These are phyloP conservation scores for Cladosporium velox DNA, from an alignment of 2,329 filamentous ascomycete genomes.

Conservation along the genomic window DNA sequence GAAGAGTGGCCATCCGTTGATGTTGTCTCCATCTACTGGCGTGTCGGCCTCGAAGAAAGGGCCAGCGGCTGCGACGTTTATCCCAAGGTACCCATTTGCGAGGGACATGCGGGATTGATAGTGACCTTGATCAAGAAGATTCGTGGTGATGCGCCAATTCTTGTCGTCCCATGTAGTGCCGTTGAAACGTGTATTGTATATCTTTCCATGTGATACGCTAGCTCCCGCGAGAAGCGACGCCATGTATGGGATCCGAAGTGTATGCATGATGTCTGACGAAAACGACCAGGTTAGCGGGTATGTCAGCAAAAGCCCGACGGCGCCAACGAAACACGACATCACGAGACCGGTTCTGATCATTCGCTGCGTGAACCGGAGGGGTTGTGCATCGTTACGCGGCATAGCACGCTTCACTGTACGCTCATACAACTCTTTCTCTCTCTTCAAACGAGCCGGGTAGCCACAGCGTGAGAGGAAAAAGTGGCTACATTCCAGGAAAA, in stretches of 20 bases:
- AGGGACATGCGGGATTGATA: slow-evolving; percentile 62
- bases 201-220: slow-evolving; percentile 19
- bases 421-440: neutral
- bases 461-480: neutral
- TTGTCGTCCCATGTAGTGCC: slow-evolving; percentile 61
- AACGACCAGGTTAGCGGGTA: neutral
- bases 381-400: neutral
- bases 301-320: neutral
- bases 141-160: slow-evolving; percentile 59
- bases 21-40: slow-evolving; percentile 56
- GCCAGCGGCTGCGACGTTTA: slow-evolving; percentile 63
- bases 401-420: neutral
- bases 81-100: slow-evolving; percentile 66
- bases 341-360: neutral
- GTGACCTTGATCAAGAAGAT: slow-evolving; percentile 57
- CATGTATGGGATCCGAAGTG: neutral
- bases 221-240: neutral
- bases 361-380: neutral
- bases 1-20: slow-evolving; percentile 66
- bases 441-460: neutral
- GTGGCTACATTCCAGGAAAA: slow-evolving; percentile 6
- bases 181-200: slow-evolving; percentile 53
- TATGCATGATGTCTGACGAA: slow-evolving; percentile 11
- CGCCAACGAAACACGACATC: neutral
- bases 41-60: slow-evolving; percentile 65